These are phyloP conservation scores for Chrysanthemum lavandulifolium DNA, from an alignment of 129 eudicot genomes.

Conservation along the genomic window DNA sequence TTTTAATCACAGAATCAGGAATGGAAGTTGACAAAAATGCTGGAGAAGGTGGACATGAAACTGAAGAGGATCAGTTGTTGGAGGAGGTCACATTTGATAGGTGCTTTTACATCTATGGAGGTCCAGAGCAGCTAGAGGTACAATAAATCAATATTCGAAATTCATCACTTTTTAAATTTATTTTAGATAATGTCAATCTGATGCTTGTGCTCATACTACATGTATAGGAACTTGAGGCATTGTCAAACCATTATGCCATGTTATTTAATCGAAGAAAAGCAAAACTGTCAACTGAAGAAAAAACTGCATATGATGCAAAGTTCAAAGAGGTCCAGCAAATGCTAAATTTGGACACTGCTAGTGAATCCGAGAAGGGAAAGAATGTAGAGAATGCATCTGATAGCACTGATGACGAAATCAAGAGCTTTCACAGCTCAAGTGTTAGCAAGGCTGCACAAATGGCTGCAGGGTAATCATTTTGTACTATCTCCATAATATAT, in stretches of 20 bases:
- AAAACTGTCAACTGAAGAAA: constrained; percentile 78
- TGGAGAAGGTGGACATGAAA: constrained; percentile 39
- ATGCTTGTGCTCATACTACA: no score
- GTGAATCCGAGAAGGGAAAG: constrained; percentile 78
- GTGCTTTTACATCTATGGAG: constrained; percentile 97
- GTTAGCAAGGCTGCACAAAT: constrained; percentile 88
- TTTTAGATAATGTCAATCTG: no score
- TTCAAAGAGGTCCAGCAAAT: constrained; percentile 90
- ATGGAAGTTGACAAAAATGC: constrained; percentile 61
- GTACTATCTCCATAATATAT: background rate
- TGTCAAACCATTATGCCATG: constrained; percentile 85
- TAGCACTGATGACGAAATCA: constrained; percentile 56
- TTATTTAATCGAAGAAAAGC: constrained; percentile 84
- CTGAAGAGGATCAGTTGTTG: constrained; percentile 68
- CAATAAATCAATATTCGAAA: no score
- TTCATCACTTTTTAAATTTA: no score
- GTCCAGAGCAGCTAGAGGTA: constrained; percentile 99
- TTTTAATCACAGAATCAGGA: constrained; percentile 87
- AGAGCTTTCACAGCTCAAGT: constrained; percentile 76
- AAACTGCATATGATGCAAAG: constrained; percentile 69
- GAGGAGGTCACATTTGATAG: constrained; percentile 90
- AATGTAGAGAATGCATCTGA: constrained; percentile 54
- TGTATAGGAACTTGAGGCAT: constrained; percentile 84
- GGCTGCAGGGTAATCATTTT: constrained; percentile 82
- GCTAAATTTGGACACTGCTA: constrained; percentile 55